Evolutionary conservation across 805 yeast species (phyloP).

Genomic region (Candida corydali): DNA sequence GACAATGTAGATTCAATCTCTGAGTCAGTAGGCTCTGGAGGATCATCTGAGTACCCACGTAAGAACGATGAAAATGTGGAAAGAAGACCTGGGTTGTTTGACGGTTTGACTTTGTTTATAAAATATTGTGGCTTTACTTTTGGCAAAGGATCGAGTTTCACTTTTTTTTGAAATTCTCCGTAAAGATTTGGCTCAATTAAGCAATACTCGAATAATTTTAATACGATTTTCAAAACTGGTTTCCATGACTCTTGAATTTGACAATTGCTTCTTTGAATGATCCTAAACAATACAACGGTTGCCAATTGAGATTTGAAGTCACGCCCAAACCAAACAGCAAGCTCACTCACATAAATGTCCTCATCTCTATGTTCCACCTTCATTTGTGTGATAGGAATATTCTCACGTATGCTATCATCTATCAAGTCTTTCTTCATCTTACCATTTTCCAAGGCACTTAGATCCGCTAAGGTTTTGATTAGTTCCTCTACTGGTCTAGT

Average conservation of each 20-base stretch:
- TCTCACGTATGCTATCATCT: constrained; percentile 31
- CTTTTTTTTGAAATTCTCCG: constrained; percentile 56
- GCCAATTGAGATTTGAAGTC: constrained; percentile 92
- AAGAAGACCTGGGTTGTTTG: constrained; percentile 73
- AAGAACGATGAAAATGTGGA: constrained; percentile 90
- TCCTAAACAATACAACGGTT: constrained; percentile 77
- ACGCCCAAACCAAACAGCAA: constrained; percentile 79
- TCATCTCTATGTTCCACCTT: constrained; percentile 51
- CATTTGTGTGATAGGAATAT: constrained; percentile 43
- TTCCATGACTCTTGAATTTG: constrained; percentile 57
- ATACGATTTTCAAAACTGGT: constrained; percentile 52
- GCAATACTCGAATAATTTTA: constrained; percentile 68
- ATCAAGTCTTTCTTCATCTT: constrained; percentile 19
- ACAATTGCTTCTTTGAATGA: constrained; percentile 56
- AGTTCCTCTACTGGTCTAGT: constrained; percentile 59
- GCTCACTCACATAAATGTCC: constrained; percentile 71
- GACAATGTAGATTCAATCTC: constrained; percentile 84
- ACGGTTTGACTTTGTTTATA: constrained; percentile 58
- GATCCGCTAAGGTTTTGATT: constrained; percentile 59
- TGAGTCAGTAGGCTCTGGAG: constrained; percentile 89
- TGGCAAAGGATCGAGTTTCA: constrained; percentile 51
- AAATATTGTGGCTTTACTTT: constrained; percentile 64
- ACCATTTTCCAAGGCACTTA: constrained; percentile 58
- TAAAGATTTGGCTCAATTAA: constrained; percentile 61
- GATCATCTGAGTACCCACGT: constrained; percentile 81